These are phyloP conservation scores for Russula dissimulans DNA, from an alignment of 768 basidiomycete species.

Conservation along the genomic window DNA sequence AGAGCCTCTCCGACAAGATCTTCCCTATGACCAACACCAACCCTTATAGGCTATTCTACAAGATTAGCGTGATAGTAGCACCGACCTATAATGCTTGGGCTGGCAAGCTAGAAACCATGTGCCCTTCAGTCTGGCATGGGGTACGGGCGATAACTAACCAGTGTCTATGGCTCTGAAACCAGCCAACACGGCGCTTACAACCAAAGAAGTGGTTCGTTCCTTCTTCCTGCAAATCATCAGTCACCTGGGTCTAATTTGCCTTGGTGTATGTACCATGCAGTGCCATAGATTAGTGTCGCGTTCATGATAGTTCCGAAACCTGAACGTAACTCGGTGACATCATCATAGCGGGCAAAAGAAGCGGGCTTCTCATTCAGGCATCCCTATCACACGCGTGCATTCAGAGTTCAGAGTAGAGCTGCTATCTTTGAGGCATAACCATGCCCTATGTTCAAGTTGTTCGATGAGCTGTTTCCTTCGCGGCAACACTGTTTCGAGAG, in stretches of 20 bases:
- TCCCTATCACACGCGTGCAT: not conserved
- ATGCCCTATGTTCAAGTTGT: too few relatives aligned
- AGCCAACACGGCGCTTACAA: conserved; percentile 59
- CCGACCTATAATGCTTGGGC: conserved; percentile 61
- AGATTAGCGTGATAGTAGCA: not conserved
- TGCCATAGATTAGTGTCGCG: conserved; percentile 49
- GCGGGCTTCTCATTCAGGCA: not conserved
- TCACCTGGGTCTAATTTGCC: not conserved
- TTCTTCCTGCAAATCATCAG: conserved; percentile 55
- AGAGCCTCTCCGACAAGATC: conserved; percentile 75
- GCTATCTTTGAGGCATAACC: too few relatives aligned
- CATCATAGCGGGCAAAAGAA: not conserved
- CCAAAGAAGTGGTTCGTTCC: conserved; percentile 56
- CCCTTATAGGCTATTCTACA: not conserved
- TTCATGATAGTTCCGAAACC: conserved; percentile 20
- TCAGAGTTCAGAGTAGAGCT: too few relatives aligned
- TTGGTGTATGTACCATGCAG: conserved; percentile 39
- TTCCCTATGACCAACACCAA: conserved; percentile 24
- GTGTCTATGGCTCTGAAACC: conserved; percentile 82
- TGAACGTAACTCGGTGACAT: not conserved
- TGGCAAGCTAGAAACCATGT: conserved; percentile 42
- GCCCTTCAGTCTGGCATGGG: not conserved
- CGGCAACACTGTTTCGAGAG: too few relatives aligned
- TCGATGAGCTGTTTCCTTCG: too few relatives aligned
- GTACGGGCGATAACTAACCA: conserved; percentile 34